Evolutionary conservation across 768 basidiomycete genomes (phyloP), one percentile per base, ranked within the genome.

Genomic region (Trametopsis cervina): DNA sequence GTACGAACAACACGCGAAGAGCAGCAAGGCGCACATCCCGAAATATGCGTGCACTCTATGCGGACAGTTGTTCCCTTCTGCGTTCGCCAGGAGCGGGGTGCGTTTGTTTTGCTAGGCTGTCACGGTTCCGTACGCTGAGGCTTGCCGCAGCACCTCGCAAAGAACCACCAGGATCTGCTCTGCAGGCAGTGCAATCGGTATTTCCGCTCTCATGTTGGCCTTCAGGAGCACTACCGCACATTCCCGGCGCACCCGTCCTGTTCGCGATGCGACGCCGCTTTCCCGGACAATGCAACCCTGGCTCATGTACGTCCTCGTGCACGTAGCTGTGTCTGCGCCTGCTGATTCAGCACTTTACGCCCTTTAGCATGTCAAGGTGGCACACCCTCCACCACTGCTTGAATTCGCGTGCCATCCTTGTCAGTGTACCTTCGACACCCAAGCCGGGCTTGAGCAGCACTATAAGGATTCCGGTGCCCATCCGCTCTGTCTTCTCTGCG

Each of bases 161-260:
- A 52, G 36, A 24, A 20, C 41, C 51, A 52, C 40, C 44, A 43
- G 22, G 46, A 52, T 21, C 22, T 48, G 7, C 42, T 52, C n/a
- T 52, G 51, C 35, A 40, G 51, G 4, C 51, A 48, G 25, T 52
- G 51, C 43, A 52, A 52, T 20, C 51, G 51, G 3, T 52, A 52
- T 29, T 52, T 44, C 20, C 42, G 47, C 3, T 52, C 51, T 5
- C 40, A 39, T 13, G 17, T n/a, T 26, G 47, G 46, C 15, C 29
- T 52, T 15, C 51, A 52, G 25, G 46, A 52, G 29, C 51, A 52
- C 17, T 52, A 52, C 41, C 46, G 46, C 23, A 27, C 20, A 4
- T 46, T 47, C 20, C 17, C 46, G n/a, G 40, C 15, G 12, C 51
- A 52, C 39, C 51, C 51, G n/a, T 23, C 42, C 4, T 52, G 51